Base-by-base conservation (phyloP, 129 eudicot species). In the Chrysanthemum makinoi region DNA sequence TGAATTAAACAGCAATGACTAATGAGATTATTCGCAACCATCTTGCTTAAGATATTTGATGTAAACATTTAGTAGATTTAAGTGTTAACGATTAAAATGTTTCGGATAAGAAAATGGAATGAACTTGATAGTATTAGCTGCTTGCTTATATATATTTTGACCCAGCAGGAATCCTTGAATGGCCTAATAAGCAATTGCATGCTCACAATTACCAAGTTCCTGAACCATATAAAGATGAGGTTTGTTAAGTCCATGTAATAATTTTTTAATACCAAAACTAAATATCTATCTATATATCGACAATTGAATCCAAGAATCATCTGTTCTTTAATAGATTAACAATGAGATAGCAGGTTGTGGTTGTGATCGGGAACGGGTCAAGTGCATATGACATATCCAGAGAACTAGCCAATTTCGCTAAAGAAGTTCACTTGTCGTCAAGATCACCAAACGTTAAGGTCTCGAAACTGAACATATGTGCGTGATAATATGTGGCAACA, bases 171-270 rank as follows among this genome's bases (percentile, higher is more conserved):
- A 75, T 83, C 2, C 84, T 66, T 30, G 82, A 72, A 66, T 90
- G 97, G 95, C 84, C 95, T 6, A 80, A 85, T 47, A 75, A 73
- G 73, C 91, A 90, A 75, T 16, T 85, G 9, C 95, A 90, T 73
- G 89, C 95, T 66, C 95, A 90, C 72, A 90, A 87, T 66, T 90
- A 87, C 73, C 80, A 95, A 39, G 89, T 75, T 39, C 89, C 85
- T 19, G 87, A 69, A 16, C 89, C 89, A 18, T 87, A 83, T 80
- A 75, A 66, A 24, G 76, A 83, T 73, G 85, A 85, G 87, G 97
- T 83, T 63, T 19, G 17, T 17, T 26, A 2, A 26, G 28, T 68
- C 28, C 17, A 14, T 30, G 47, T 2, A 18, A 12, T 12, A 12
- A 30, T 72, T 43, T n/a, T 24, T 24, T 0, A 0, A 24, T 24